phyloP scores from a whole-genome alignment of 108 stramenopile species.

The Conticribra guillardii region DNA sequence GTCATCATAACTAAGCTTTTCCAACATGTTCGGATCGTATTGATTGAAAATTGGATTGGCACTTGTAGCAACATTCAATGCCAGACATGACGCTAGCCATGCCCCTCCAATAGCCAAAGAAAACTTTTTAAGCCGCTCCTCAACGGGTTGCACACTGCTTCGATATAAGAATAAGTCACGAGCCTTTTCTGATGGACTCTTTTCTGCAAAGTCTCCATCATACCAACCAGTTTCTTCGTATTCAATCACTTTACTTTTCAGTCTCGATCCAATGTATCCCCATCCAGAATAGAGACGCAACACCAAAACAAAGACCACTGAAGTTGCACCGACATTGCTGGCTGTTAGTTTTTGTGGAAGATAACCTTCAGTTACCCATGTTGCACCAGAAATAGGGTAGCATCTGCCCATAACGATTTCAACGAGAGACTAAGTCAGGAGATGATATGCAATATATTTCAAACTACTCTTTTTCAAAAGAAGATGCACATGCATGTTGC shows the following conservation, averaged over 20 bases:
- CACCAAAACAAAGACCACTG: constrained; percentile 59
- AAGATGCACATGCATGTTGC: no score
- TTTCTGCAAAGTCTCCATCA: constrained; percentile 82
- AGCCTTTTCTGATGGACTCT: constrained; percentile 72
- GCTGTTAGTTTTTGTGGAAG: constrained; percentile 76
- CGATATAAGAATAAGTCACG: constrained; percentile 80
- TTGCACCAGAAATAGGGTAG: constrained; percentile 86
- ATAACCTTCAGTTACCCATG: constrained; percentile 80
- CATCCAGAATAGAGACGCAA: constrained; percentile 82
- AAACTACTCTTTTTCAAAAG: no score
- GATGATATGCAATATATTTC: no score
- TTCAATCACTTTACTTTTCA: constrained; percentile 82
- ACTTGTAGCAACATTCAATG: constrained; percentile 60
- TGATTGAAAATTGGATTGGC: constrained; percentile 79
- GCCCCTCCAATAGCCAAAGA: constrained; percentile 51
- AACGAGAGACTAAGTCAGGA: no score
- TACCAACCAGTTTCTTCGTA: constrained; percentile 91
- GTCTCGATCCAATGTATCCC: constrained; percentile 81
- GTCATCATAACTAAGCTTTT: constrained; percentile 68
- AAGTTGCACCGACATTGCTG: constrained; percentile 75
- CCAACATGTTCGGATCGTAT: constrained; percentile 84
- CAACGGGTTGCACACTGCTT: constrained; percentile 78
- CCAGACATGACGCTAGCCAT: constrained; percentile 73
- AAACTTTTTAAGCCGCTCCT: constrained; percentile 68
- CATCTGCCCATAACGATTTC: constrained; percentile 39